Percentiles rank a stretch among this genome's conserved stretches.
These are phyloP conservation scores for Diaporthe nobilis DNA, from an alignment of 2,329 filamentous ascomycete species.

Conservation along the genomic window DNA sequence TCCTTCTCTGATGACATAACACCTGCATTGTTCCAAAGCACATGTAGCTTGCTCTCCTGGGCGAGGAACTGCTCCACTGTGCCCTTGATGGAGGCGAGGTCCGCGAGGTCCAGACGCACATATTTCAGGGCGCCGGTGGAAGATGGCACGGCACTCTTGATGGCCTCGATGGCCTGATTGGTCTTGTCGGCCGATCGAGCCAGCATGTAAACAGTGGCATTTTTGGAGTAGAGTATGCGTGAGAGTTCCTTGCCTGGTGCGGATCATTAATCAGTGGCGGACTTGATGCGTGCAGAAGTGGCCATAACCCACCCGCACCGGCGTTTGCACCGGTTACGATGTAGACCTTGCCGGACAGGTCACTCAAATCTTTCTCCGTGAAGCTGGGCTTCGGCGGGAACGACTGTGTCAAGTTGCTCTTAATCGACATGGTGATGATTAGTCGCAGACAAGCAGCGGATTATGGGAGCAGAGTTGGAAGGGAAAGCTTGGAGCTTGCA, in stretches of 20 bases:
- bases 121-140: constrained; percentile 42
- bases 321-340: constrained; percentile 57
- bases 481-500: neutral
- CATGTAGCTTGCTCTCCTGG: constrained; percentile 49
- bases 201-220: constrained; percentile 64
- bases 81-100: constrained; percentile 46
- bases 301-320: neutral
- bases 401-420: constrained; percentile 3
- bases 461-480: neutral
- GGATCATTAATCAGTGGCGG: neutral
- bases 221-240: constrained; percentile 62
- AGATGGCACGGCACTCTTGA: constrained; percentile 42
- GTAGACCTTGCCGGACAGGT: constrained; percentile 34
- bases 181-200: constrained; percentile 49
- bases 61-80: constrained; percentile 43
- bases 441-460: neutral
- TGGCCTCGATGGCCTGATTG: constrained; percentile 20
- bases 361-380: constrained; percentile 22
- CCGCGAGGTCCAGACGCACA: constrained; percentile 50
- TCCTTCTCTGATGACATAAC: constrained; percentile 42
- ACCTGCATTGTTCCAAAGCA: constrained; percentile 57
- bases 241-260: constrained; percentile 60
- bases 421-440: neutral
- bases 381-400: constrained; percentile 29
- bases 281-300: neutral